Conservation (phyloP, 768 basidiomycete genomes). For the Auriscalpium vulgare region DNA sequence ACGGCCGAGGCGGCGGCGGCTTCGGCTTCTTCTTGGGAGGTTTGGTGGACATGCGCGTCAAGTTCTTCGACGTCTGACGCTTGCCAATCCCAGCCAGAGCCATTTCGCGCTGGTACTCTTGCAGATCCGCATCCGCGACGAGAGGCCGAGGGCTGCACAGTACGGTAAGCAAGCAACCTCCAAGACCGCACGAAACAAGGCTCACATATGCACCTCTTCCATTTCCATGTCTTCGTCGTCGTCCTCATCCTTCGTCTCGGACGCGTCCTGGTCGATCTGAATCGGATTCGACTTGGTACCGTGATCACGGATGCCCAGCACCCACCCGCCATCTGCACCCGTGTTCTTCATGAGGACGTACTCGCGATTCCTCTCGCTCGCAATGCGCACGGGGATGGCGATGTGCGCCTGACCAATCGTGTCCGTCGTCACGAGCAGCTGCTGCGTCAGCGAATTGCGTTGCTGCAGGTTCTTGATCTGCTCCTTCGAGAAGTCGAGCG, state of each 20-base stretch:
- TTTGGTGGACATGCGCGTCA: slow-evolving; percentile 23
- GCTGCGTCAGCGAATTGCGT: slow-evolving; percentile 87
- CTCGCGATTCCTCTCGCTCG: slow-evolving; percentile 89
- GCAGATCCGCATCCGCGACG: slow-evolving; percentile 51
- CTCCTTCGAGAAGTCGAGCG: slow-evolving; percentile 93
- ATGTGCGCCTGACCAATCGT: slow-evolving; percentile 86
- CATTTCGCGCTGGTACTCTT: slow-evolving; percentile 51
- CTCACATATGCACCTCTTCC: slow-evolving; percentile 72
- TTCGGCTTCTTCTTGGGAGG: slow-evolving; percentile 28
- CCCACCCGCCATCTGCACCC: slow-evolving; percentile 84
- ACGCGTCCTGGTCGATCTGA: slow-evolving; percentile 63
- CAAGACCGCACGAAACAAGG: neutral
- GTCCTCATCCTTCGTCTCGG: slow-evolving; percentile 21
- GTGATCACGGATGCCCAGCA: slow-evolving; percentile 83
- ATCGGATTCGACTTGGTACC: slow-evolving; percentile 84
- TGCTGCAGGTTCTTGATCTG: slow-evolving; percentile 89
- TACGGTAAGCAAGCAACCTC: neutral
- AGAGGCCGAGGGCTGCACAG: slow-evolving; percentile 16
- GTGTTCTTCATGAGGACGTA: slow-evolving; percentile 95
- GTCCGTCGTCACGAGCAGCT: slow-evolving; percentile 86
- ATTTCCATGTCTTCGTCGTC: slow-evolving; percentile 48
- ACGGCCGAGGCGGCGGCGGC: slow-evolving; percentile 14
- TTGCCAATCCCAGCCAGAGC: slow-evolving; percentile 52
- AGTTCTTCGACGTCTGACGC: slow-evolving; percentile 36
- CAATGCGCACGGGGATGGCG: slow-evolving; percentile 87